These are phyloP conservation scores for Nakaseomyces nivariensis DNA, from an alignment of 1,139 yeast genomes.

Conservation along the genomic window DNA sequence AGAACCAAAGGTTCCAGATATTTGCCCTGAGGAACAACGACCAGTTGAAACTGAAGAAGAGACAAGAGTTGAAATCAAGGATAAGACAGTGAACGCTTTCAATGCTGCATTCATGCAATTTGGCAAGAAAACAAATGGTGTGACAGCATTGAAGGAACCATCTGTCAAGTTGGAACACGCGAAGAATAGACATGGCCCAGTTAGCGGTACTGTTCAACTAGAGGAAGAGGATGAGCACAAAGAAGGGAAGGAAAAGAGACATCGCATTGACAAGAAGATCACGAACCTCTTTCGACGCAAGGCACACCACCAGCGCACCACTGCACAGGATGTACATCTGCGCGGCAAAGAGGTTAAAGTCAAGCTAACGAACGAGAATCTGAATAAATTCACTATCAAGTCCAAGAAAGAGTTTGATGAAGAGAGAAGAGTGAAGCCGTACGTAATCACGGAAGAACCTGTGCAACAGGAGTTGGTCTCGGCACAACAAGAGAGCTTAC, in stretches of 20 bases:
- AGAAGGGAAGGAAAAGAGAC: slow-evolving; percentile 1
- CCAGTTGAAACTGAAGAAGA: slow-evolving; percentile 4
- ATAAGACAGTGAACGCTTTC: neutral
- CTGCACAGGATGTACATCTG: neutral
- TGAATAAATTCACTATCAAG: neutral
- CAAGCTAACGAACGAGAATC: neutral
- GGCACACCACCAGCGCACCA: slow-evolving; percentile 4
- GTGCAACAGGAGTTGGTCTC: too few relatives aligned
- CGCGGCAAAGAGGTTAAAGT: neutral
- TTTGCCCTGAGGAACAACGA: too few relatives aligned
- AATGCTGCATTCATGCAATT: neutral
- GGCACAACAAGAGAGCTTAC: too few relatives aligned
- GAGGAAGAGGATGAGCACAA: neutral
- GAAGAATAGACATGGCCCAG: neutral
- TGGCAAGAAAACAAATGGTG: neutral
- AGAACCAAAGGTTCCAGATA: slow-evolving; percentile 19
- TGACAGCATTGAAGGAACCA: neutral
- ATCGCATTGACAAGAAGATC: slow-evolving; percentile 3
- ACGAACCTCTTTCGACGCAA: slow-evolving; percentile 4
- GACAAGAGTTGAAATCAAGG: slow-evolving; percentile 2
- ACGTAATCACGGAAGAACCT: neutral
- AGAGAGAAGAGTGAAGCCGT: neutral
- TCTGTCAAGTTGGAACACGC: neutral
- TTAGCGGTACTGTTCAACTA: neutral
- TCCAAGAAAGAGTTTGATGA: neutral